Base-by-base conservation (phyloP, 371 early-diverging fungal genomes). In the Dipsacomyces acuminosporus region DNA sequence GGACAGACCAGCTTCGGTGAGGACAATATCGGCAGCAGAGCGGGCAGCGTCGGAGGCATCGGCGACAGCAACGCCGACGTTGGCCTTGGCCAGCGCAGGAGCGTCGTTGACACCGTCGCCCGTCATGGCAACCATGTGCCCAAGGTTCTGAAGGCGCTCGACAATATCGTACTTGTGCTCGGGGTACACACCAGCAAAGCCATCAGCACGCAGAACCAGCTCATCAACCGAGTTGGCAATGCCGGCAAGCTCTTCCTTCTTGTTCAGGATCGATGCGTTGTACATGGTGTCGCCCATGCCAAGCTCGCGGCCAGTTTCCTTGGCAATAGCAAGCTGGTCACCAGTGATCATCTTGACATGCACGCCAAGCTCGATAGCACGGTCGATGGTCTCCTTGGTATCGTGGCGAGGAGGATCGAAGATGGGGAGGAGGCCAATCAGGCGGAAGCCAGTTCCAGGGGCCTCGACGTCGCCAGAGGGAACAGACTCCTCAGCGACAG, bases 71-170 rank as follows among this genome's bases (percentile, higher is more conserved):
- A 87, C 82, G 75, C 88, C 88, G 48, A 85, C 84, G 60, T 87
- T 84, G 54, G 88, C 88, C 79, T 85, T 85, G 65, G 82, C 82
- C 58, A 98, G 86, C 43, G 96, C 94, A 18, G 91, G 93, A 8
- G 93, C 90, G 76, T 95, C 98, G 76, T 94, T 95, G 49, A 93
- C 92, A 78, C 95, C 94, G 74, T 95, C 94, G 61, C 98, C 98
- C 40, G 91, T 90, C 91, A 93, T 92, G 48, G 85, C 88, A 45
- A 88, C 90, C 74, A 87, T 80, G 61, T 87, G 81, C 11, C 85
- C 85, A 59, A 80, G 76, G 50, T 80, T 78, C 75, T 94, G 91
- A 54, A 96, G 80, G 47, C 89, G 88, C 58, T 86, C 85, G 26
- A 97, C 91, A 73, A 96, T 89, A 71, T 89, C 88, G 54, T 88